Evolutionary conservation across 257 asterid species (phyloP), one percentile per base, ranked within the genome.

Genomic region (Handroanthus guayacan): DNA sequence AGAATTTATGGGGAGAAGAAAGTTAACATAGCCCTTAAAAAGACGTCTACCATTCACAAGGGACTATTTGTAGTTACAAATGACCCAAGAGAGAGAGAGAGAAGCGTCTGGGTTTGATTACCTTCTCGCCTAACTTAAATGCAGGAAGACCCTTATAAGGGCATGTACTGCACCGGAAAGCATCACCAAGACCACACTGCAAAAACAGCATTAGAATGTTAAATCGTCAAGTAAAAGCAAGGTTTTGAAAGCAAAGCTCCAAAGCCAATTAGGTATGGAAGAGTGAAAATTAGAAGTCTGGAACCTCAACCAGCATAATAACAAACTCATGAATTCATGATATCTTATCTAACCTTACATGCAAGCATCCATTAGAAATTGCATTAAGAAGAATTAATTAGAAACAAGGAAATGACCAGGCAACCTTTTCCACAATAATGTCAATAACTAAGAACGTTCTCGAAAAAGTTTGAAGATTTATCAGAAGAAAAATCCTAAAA

Each of bases 121-220:
- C 99, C 99, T 92, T 92, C 80, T 95, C 94, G 56, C 99, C 99
- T 16, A 87, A 88, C 87, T 92, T 87, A 80, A 95, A 95, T 55
- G 87, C 25, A 72, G 97, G 90, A 83, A 95, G 97, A 77, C 99
- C 98, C 86, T 92, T 95, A 83, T 92, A 95, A 65, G 99, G 99
- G 68, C 99, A 95, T 47, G 97, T 87, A 72, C 96, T 57, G 77
- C 99, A 91, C 62, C 99, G 94, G 66, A 92, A 95, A 72, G 98
- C 99, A 89, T 95, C 98, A 71, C 99, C 99, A 31, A 95, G 90
- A 75, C 98, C 97, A 82, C 99, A 92, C 98, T 95, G 92, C 82
- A 83, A 12, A 70, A 63, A 80, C 45, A 69, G n/a, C 70, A 71
- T 50, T 55, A 25, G 17, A 13, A 63, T 20, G 60, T 56, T 5